phyloP scores from a whole-genome alignment of 2,329 filamentous ascomycete genomes.

The Diaporthe humulicola region DNA sequence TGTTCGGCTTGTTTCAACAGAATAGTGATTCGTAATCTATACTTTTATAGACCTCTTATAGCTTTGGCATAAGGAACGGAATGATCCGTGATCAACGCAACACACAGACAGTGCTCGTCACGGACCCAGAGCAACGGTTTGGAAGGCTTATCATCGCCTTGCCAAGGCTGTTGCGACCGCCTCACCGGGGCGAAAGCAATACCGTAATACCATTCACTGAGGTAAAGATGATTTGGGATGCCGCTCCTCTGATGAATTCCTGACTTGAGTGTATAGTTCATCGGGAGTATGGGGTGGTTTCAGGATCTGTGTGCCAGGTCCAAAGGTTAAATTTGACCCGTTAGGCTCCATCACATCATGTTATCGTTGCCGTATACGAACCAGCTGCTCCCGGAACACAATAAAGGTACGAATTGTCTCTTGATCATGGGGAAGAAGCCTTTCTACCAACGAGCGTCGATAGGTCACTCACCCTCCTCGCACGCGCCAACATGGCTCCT shows the following conservation, averaged over 20 bases:
- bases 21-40: background rate
- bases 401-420: background rate
- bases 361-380: no score
- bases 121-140: background rate
- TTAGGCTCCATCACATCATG: background rate
- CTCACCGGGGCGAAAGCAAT: background rate
- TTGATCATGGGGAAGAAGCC: no score
- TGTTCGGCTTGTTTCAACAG: background rate
- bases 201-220: background rate
- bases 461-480: background rate
- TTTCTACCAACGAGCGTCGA: background rate
- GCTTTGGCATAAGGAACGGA: background rate
- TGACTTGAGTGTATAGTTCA: background rate
- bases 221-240: background rate
- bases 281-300: slow-evolving; percentile 16
- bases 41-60: background rate
- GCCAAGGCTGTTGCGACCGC: background rate
- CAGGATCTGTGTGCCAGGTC: slow-evolving; percentile 13
- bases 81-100: background rate
- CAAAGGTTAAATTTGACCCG: slow-evolving; percentile 4
- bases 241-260: background rate
- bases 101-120: background rate
- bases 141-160: background rate
- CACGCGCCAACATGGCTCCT: background rate
- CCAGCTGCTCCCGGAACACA: background rate